phyloP scores from a whole-genome alignment of 2,329 filamentous ascomycete species.

The Fusarium armeniacum region DNA sequence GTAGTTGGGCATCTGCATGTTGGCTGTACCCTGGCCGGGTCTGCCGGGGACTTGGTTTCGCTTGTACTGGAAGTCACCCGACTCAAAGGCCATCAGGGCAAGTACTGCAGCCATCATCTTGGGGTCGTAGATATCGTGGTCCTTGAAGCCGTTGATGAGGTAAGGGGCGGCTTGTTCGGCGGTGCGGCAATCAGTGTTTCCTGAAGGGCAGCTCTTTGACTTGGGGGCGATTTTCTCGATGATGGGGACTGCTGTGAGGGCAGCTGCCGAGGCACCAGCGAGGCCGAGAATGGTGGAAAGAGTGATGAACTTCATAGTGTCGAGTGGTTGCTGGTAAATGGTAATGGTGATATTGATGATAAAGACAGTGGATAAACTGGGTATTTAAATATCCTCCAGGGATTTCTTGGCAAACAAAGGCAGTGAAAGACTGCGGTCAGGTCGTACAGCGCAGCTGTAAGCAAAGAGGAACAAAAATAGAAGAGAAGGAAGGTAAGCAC shows the following conservation, averaged over 20 bases:
- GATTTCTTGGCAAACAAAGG: slow-evolving; percentile 10
- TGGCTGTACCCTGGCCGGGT: slow-evolving; percentile 78
- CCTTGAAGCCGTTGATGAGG: slow-evolving; percentile 68
- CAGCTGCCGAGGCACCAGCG: slow-evolving; percentile 36
- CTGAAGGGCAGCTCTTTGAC: slow-evolving; percentile 66
- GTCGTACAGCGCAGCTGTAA: slow-evolving; percentile 7
- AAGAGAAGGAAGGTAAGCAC: slow-evolving; percentile 17
- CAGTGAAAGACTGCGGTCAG: slow-evolving; percentile 10
- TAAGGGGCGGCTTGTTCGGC: slow-evolving; percentile 71
- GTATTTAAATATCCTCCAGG: slow-evolving; percentile 32
- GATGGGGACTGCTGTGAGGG: slow-evolving; percentile 53
- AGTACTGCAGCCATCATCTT: slow-evolving; percentile 78
- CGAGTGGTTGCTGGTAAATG: neutral
- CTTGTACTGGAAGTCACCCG: slow-evolving; percentile 77
- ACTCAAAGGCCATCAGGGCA: slow-evolving; percentile 79
- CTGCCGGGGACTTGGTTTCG: slow-evolving; percentile 70
- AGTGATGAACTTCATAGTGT: slow-evolving; percentile 51
- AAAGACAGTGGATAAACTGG: neutral
- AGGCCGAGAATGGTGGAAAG: slow-evolving; percentile 38
- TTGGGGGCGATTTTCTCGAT: slow-evolving; percentile 70
- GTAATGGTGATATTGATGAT: neutral
- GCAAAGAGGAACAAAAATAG: slow-evolving; percentile 10
- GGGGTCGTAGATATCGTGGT: slow-evolving; percentile 67
- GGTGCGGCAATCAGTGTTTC: slow-evolving; percentile 73
- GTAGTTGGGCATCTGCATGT: slow-evolving; percentile 64